Evolutionary conservation across 331 rosid species (phyloP), one percentile per base, ranked within the genome.

Genomic region (Dryas integrifolia): DNA sequence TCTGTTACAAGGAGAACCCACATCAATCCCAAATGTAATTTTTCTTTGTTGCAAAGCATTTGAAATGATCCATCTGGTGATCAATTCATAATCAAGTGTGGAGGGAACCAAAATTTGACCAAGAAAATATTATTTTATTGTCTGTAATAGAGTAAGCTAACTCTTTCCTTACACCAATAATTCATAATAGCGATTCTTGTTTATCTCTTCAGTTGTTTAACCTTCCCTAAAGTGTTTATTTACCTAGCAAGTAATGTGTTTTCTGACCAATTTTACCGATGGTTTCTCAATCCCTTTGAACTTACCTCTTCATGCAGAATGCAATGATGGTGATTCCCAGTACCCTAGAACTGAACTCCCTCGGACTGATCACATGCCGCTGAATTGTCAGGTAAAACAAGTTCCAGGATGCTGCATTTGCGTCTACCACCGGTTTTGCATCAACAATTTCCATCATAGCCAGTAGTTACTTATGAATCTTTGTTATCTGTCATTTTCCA

Each of bases 271-370:
- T 68, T 24, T 40, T 63, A 14, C 66, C 72, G 67, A 16, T 67
- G 38, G 41, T 47, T 45, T 76, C 58, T 70, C 18, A 62, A 5
- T 41, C 12, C 7, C 9, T 67, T 53, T 61, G 18, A 9, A 75
- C 41, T 18, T 76, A 72, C 79, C 76, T 46, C 65, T 84, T 63
- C 58, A 63, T 77, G 85, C 75, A 92, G 98, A 82, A 79, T 80
- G 83, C 81, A 85, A 52, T 77, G 79, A 86, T 79, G 96, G 88
- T 74, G 92, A 84, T 77, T 82, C 96, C 62, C 84, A 80, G 69
- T 86, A 86, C 82, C 90, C 96, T 43, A 86, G 86, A 77, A 74
- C 81, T 51, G 90, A 77, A 79, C 69, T 90, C 64, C 96, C 89
- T 0, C 75, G 88, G 77, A 82, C 84, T 50, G 88, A 88, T 73